Conservation (phyloP, 495 filamentous ascomycete genomes). For the Penicillium tannophilum region DNA sequence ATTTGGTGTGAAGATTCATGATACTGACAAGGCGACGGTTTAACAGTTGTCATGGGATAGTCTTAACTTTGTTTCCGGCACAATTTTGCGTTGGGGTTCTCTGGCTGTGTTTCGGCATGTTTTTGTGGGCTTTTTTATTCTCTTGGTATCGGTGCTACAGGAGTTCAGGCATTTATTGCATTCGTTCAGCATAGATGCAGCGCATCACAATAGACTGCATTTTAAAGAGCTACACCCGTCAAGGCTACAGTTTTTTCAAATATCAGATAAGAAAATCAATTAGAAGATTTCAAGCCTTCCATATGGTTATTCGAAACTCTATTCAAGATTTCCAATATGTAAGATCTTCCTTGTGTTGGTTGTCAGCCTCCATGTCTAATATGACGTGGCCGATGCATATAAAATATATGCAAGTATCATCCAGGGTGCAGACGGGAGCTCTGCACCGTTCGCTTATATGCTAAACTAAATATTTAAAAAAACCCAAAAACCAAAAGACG, state of each 20-base stretch:
- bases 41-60: neutral
- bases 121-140: constrained; percentile 2
- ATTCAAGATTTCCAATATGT: neutral
- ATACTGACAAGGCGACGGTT: constrained; percentile 32
- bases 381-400: neutral
- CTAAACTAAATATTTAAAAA: constrained; percentile 17
- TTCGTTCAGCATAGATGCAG: constrained; percentile 4
- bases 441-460: constrained; percentile 31
- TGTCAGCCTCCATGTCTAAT: neutral
- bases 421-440: neutral
- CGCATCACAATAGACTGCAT: neutral
- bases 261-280: neutral
- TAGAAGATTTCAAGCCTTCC: neutral
- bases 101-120: neutral
- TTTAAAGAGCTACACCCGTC: neutral
- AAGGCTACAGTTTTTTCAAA: neutral
- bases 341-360: neutral
- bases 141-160: constrained; percentile 7
- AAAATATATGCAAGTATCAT: neutral
- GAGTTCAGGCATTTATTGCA: constrained; percentile 11
- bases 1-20: constrained; percentile 60
- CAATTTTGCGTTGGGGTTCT: constrained; percentile 2
- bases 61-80: neutral
- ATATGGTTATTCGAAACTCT: neutral
- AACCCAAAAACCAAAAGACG: constrained; percentile 9